phyloP scores from a whole-genome alignment of 805 yeast genomes.

The Debaryomyces hansenii region DNA sequence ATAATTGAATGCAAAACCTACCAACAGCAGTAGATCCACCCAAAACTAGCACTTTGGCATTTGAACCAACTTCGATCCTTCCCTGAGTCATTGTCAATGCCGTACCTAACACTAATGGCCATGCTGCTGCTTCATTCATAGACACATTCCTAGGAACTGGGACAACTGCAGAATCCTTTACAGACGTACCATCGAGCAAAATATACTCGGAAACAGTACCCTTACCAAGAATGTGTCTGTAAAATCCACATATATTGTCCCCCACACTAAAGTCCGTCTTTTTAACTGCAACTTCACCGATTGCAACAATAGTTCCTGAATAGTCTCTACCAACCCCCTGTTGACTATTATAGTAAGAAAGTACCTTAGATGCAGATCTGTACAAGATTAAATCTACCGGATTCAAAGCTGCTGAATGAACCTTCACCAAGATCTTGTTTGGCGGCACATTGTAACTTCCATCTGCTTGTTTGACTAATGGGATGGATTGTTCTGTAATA shows the following conservation, averaged over 20 bases:
- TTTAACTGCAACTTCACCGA: conserved; percentile 25
- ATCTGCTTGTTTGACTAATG: conserved; percentile 9
- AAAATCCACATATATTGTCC: conserved; percentile 28
- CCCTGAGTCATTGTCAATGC: conserved; percentile 46
- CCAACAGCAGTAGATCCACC: conserved; percentile 82
- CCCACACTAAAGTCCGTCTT: conserved; percentile 22
- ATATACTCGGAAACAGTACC: conserved; percentile 52
- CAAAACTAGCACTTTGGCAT: conserved; percentile 55
- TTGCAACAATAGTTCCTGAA: conserved; percentile 31
- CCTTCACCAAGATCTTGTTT: conserved; percentile 27
- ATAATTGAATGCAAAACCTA: conserved; percentile 52
- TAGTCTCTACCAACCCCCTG: conserved; percentile 33
- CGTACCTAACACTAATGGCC: conserved; percentile 65
- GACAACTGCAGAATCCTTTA: background rate
- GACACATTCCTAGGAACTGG: conserved; percentile 46
- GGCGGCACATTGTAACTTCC: conserved; percentile 14
- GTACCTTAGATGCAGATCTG: conserved; percentile 10
- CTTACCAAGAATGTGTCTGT: conserved; percentile 12
- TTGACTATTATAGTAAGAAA: conserved; percentile 8
- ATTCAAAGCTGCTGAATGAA: conserved; percentile 32
- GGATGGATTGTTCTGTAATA: conserved; percentile 8
- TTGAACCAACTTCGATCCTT: conserved; percentile 33
- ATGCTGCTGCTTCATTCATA: conserved; percentile 60
- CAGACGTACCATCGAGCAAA: conserved; percentile 30
- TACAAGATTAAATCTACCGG: conserved; percentile 31